phyloP scores from a whole-genome alignment of 257 asterid genomes.

The Salvia miltiorrhiza region DNA sequence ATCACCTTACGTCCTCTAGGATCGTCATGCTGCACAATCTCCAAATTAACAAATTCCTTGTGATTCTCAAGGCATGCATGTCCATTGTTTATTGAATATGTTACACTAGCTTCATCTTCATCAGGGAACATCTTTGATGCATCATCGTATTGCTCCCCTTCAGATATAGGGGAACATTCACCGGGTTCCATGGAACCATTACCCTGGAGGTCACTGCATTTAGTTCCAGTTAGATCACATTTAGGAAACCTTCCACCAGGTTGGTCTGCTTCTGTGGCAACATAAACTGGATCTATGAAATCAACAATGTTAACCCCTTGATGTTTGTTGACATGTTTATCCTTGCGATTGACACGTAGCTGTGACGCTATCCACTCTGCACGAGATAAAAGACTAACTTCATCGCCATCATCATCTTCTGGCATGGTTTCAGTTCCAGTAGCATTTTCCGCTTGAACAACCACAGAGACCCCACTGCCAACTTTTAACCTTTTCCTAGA shows the following conservation, averaged over 20 bases:
- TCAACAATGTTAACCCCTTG: background rate
- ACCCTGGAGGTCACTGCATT: background rate
- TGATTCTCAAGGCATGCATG: background rate
- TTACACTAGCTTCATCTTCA: background rate
- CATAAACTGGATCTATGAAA: background rate
- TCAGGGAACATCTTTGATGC: background rate
- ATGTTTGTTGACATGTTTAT: background rate
- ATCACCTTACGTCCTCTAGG: conserved; percentile 29
- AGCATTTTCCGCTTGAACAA: background rate
- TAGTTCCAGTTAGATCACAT: background rate
- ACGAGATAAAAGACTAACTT: too few species aligned
- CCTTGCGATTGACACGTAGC: background rate
- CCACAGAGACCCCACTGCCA: background rate
- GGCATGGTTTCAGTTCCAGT: background rate
- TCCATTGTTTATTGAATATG: background rate
- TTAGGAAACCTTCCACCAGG: background rate
- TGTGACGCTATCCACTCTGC: conserved; percentile 13
- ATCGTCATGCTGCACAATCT: conserved; percentile 14
- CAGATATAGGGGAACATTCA: background rate
- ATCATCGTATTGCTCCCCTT: background rate
- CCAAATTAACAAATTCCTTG: conserved; percentile 22
- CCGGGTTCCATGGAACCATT: background rate
- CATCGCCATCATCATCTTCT: background rate
- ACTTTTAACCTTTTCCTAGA: background rate
- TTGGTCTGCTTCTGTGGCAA: background rate